Evolutionary conservation across 148 eudicot species (phyloP).

Genomic region (Pouteria glomerata): DNA sequence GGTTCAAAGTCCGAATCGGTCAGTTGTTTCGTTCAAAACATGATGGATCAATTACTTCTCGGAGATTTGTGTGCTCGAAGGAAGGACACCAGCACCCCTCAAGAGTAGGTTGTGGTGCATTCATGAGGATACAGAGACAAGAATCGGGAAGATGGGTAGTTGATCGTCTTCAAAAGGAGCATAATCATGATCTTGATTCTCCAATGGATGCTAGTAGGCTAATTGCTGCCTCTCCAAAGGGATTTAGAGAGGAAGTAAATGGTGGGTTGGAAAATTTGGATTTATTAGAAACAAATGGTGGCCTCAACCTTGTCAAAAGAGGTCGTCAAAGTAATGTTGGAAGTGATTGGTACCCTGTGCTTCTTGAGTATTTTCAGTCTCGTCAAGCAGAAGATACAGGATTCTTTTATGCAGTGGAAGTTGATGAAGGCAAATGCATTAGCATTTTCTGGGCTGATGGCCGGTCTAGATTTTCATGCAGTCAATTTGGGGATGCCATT

Average conservation of each 20-base stretch:
- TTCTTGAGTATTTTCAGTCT: slow-evolving; percentile 46
- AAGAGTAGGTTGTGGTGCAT: slow-evolving; percentile 62
- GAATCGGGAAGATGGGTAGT: slow-evolving; percentile 50
- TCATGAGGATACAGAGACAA: slow-evolving; percentile 57
- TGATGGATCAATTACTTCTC: slow-evolving; percentile 53
- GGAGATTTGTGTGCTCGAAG: slow-evolving; percentile 61
- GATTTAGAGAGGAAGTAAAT: slow-evolving; percentile 33
- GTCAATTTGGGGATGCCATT: slow-evolving; percentile 53
- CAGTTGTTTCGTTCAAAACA: slow-evolving; percentile 57
- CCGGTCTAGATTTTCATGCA: slow-evolving; percentile 50
- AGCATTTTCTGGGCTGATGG: slow-evolving; percentile 61
- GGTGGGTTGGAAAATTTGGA: slow-evolving; percentile 43
- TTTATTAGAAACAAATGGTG: slow-evolving; percentile 43
- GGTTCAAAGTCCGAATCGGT: slow-evolving; percentile 50
- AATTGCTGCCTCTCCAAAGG: slow-evolving; percentile 23
- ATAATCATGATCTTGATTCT: slow-evolving; percentile 40
- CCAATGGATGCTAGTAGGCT: slow-evolving; percentile 24
- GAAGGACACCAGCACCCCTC: slow-evolving; percentile 65
- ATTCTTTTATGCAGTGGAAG: slow-evolving; percentile 47
- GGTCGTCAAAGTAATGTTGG: slow-evolving; percentile 35
- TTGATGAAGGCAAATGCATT: slow-evolving; percentile 44
- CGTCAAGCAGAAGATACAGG: slow-evolving; percentile 52
- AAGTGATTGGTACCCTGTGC: slow-evolving; percentile 42
- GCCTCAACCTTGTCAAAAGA: slow-evolving; percentile 36
- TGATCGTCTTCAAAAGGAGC: slow-evolving; percentile 53